Evolutionary conservation across 345 rosid species (phyloP).

Genomic region (Lepidium aucheri): DNA sequence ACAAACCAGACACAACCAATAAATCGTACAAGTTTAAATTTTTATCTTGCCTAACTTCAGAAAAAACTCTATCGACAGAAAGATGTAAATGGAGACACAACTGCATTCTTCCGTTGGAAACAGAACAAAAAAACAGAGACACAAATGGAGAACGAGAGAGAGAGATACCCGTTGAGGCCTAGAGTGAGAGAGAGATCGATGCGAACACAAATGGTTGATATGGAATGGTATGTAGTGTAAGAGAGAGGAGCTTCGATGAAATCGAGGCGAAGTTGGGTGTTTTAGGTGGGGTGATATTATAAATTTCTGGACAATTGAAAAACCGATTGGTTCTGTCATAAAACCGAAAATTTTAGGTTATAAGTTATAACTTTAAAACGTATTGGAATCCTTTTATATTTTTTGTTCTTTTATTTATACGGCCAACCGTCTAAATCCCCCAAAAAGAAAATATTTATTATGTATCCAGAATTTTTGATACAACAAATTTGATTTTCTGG

Average conservation of each 20-base stretch:
- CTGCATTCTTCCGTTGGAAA: neutral
- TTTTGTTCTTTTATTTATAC: too few relatives aligned
- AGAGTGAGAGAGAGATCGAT: neutral
- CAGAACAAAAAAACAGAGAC: neutral
- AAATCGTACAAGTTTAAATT: neutral
- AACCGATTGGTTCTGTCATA: too few relatives aligned
- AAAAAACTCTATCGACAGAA: neutral
- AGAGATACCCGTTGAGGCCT: conserved; percentile 10
- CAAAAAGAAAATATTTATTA: too few relatives aligned
- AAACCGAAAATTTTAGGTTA: too few relatives aligned
- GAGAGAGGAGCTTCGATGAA: conserved; percentile 25
- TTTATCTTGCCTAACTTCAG: neutral
- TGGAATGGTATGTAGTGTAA: conserved; percentile 5
- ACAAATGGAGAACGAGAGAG: neutral
- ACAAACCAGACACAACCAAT: neutral
- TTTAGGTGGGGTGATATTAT: too few relatives aligned
- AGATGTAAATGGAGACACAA: neutral
- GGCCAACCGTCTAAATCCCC: too few relatives aligned
- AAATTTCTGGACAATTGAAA: too few relatives aligned
- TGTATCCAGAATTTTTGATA: too few relatives aligned
- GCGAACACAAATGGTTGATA: conserved; percentile 1
- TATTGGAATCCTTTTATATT: too few relatives aligned
- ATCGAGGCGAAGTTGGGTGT: conserved; percentile 17
- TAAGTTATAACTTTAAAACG: too few relatives aligned
- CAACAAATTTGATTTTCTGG: too few relatives aligned